Evolutionary conservation across 306 rosid species (phyloP), one percentile per base, ranked within the genome.

Genomic region (Abrus pulchellus): DNA sequence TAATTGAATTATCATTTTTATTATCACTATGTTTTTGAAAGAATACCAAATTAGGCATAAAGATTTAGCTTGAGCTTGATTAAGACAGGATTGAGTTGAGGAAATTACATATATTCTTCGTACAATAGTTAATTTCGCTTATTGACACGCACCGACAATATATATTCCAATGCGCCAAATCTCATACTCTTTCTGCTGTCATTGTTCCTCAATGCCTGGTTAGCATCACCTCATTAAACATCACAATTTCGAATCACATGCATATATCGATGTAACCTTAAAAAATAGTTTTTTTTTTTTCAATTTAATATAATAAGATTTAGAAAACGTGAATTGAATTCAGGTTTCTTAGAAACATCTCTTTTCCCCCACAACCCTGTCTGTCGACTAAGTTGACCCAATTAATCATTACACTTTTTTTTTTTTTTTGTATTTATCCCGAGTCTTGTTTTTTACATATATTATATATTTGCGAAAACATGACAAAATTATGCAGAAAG

Each of bases 131-230:
- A 14, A n/a, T 75, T 29, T 45, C 32, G 72, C 8, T 48, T 76
- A 1, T 63, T 63, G 41, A 63, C 28, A 49, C 7, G 41, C 73
- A 76, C 73, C 80, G 73, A 76, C 80, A 76, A 34, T 33, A 32
- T 49, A 65, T 63, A 38, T 38, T n/a, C 63, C 12, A 63, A 27
- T 41, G 28, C 64, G 20, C 5, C 36, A 53, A 65, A 3, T 68
- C 55, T 44, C 9, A 12, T 11, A 71, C 83, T 43, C 59, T 9
- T 11, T 30, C 71, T 41, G 76, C 67, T 69, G 49, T 69, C 77
- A 4, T 3, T 32, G 70, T 32, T 79, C 76, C 56, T 78, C 30
- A 30, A 10, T 78, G 76, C 32, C 60, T 65, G 13, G 41, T 55
- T 68, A 30, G 48, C 57, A 78, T 78, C 67, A 55, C 4, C 68